phyloP scores from a whole-genome alignment of 768 basidiomycete species.

The Mycena latifolia region DNA sequence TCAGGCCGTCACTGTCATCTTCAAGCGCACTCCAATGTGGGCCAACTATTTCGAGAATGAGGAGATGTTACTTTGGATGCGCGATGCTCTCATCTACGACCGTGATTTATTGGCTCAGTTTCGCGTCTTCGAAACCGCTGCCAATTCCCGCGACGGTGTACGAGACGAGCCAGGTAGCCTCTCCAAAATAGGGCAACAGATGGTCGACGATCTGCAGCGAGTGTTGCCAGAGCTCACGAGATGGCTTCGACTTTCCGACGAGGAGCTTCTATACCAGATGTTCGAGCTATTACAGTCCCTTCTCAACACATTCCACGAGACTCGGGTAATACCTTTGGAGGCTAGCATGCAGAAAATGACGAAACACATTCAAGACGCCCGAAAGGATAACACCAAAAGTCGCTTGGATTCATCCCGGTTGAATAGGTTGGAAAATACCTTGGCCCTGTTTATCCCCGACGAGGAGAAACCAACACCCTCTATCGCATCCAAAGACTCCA shows the following conservation, averaged over 20 bases:
- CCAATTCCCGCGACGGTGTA: slow-evolving; percentile 49
- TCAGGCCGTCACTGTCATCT: slow-evolving; percentile 83
- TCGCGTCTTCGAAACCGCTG: slow-evolving; percentile 81
- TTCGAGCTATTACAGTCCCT: slow-evolving; percentile 86
- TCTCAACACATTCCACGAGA: slow-evolving; percentile 80
- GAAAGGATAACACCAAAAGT: slow-evolving; percentile 62
- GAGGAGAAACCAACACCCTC: slow-evolving; percentile 48
- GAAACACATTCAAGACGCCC: slow-evolving; percentile 72
- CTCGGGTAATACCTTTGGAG: slow-evolving; percentile 65
- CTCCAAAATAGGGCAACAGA: slow-evolving; percentile 73
- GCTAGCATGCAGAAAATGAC: slow-evolving; percentile 74
- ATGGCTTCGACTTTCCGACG: slow-evolving; percentile 95
- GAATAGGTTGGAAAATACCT: slow-evolving; percentile 72
- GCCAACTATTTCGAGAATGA: slow-evolving; percentile 81
- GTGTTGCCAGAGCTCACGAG: slow-evolving; percentile 83
- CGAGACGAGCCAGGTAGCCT: slow-evolving; percentile 56
- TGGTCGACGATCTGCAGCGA: slow-evolving; percentile 83
- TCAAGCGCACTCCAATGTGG: slow-evolving; percentile 88
- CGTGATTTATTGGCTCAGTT: slow-evolving; percentile 87
- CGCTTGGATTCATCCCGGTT: slow-evolving; percentile 71
- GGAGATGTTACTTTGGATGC: slow-evolving; percentile 97
- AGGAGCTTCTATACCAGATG: slow-evolving; percentile 91
- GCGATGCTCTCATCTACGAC: slow-evolving; percentile 95
- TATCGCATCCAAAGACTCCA: slow-evolving; percentile 9
- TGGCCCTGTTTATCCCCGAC: slow-evolving; percentile 65